phyloP scores from a whole-genome alignment of 75 land plant genomes.

The Gnetum montanum region DNA sequence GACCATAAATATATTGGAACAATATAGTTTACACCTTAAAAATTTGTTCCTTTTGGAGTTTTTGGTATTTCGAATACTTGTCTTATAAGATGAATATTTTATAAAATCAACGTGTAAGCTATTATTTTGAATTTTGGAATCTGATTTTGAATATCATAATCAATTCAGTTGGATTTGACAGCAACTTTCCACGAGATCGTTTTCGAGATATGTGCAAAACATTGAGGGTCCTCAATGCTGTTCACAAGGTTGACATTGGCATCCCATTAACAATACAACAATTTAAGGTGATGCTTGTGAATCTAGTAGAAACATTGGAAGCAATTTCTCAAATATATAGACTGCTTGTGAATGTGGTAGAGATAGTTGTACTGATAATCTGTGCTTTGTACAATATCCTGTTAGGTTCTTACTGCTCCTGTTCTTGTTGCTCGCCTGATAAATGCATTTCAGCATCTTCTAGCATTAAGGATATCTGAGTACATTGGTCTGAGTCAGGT shows the following conservation, averaged over 20 bases:
- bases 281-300: conserved; percentile 54
- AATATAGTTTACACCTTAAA: too few species aligned
- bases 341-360: too few species aligned
- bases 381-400: not conserved
- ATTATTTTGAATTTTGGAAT: too few species aligned
- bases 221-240: conserved; percentile 89
- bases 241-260: conserved; percentile 77
- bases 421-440: conserved; percentile 78
- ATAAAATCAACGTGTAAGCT: too few species aligned
- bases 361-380: not conserved
- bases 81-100: too few species aligned
- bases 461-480: conserved; percentile 88
- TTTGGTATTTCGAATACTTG: too few species aligned
- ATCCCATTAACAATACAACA: conserved; percentile 93
- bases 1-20: too few species aligned
- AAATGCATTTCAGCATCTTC: conserved; percentile 71
- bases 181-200: conserved; percentile 61
- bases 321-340: too few species aligned
- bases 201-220: conserved; percentile 89
- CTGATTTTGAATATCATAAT: too few species aligned
- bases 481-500: conserved; percentile 79
- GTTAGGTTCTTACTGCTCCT: conserved; percentile 69
- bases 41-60: too few species aligned
- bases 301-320: too few species aligned
- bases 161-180: conserved; percentile 70